Evolutionary conservation across 2,329 filamentous ascomycete species (phyloP).

Genomic region (Paramyrothecium roridum): DNA sequence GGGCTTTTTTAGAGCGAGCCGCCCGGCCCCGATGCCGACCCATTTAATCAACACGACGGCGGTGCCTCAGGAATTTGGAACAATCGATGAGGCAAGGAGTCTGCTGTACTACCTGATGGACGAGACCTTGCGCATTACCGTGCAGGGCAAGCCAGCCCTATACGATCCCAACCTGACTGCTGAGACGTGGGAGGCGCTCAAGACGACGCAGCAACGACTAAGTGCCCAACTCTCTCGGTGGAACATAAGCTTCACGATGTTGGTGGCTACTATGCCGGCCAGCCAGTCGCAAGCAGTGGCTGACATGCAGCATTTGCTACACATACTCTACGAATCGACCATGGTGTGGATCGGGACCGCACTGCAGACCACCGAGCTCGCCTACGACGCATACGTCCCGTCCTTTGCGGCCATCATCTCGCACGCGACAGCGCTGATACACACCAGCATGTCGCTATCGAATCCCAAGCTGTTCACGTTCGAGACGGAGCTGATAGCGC

Average conservation of each 20-base stretch:
- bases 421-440: conserved; percentile 24
- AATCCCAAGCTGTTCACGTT: conserved; percentile 31
- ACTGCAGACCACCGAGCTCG: conserved; percentile 24
- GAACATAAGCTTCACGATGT: conserved; percentile 25
- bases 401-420: conserved; percentile 34
- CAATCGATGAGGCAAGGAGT: conserved; percentile 24
- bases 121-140: conserved; percentile 33
- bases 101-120: conserved; percentile 36
- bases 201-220: conserved; percentile 27
- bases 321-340: conserved; percentile 32
- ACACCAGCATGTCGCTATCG: conserved; percentile 6
- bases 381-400: conserved; percentile 29
- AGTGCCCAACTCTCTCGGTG: conserved; percentile 23
- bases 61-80: conserved; percentile 29
- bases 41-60: conserved; percentile 26
- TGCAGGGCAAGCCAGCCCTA: conserved; percentile 17
- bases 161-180: conserved; percentile 19
- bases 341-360: conserved; percentile 29
- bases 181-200: conserved; percentile 20
- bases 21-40: conserved; percentile 30
- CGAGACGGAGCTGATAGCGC: conserved; percentile 38
- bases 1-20: conserved; percentile 35
- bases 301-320: conserved; percentile 23
- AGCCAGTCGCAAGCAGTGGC: conserved; percentile 8
- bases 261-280: conserved; percentile 16